Evolutionary conservation across 2,329 filamentous ascomycete species (phyloP), one percentile per base, ranked within the genome.

Genomic region (Apiospora arundinis): DNA sequence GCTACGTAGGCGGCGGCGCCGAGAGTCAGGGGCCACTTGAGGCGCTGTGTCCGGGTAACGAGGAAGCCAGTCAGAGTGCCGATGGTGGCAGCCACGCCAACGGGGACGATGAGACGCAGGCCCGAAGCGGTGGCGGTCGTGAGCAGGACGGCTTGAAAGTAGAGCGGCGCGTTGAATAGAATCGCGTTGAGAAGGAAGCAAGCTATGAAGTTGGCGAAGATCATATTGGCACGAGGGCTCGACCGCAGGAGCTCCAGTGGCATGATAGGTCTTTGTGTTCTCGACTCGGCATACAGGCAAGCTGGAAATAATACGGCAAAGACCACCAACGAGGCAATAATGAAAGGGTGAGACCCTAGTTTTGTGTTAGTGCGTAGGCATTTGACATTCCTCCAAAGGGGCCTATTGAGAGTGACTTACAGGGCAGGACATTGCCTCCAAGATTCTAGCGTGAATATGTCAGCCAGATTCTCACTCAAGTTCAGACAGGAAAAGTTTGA

Each of bases 71-170:
- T 91, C 0, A 83, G 78, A 1, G 89, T 85, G 63, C 90, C 91
- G 8, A 85, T 82, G 45, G 81, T 65, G 60, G 90, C 90, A 40
- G 88, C 81, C 2, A 87, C 87, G 37, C 90, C 75, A 0, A 90
- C 89, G 5, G 91, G 90, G 8, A 91, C 83, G 25, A 93, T 86
- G 69, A 95, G 90, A 60, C 91, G 88, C 40, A 94, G 87, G n/a
- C 93, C 93, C 0, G 92, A 93, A 32, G 86, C 84, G 0, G 92
- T 94, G 21, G 93, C 91, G 7, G 86, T 88, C 71, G 91, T 90
- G 69, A 92, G 86, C 67, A 93, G 90, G 37, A 94, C 92, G 48
- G 91, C 92, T 78, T 94, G 92, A 82, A 93, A 95, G 83, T 92
- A 95, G 9, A 95, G 84, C 0, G 93, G 93, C 84, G 88, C 85